Conservation (phyloP, 176 grass and related monocot genomes). For the Cenchrus americanus region DNA sequence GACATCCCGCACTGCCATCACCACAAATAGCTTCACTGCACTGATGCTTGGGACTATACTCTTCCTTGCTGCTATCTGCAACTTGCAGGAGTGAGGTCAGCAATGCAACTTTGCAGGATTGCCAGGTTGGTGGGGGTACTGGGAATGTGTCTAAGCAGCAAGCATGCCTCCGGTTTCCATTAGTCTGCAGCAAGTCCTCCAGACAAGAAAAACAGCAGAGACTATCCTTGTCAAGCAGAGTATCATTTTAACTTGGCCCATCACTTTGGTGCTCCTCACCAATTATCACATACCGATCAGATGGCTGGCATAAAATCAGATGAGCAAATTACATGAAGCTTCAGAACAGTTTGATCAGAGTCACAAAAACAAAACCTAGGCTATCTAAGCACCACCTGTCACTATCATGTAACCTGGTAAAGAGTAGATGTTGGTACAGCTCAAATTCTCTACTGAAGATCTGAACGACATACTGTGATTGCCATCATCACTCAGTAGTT, state of each 20-base stretch:
- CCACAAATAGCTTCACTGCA: not conserved
- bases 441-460: not conserved
- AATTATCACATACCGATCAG: not conserved
- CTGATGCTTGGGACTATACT: not conserved
- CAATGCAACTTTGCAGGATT: not conserved
- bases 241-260: not conserved
- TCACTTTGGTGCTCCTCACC: not conserved
- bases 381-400: not conserved
- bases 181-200: not conserved
- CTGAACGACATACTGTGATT: not conserved
- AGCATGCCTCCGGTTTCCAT: not conserved
- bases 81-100: not conserved
- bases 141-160: not conserved
- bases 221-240: not conserved
- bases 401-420: not conserved
- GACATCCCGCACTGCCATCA: slow-evolving; percentile 24
- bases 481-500: not conserved
- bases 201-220: not conserved
- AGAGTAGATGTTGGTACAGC: not conserved
- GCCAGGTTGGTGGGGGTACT: not conserved
- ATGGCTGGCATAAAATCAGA: not conserved
- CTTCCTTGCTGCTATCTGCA: not conserved
- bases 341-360: not conserved
- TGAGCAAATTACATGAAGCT: not conserved
- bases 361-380: not conserved